These are phyloP conservation scores for Castanea mollissima DNA, from an alignment of 306 rosid species.

Conservation along the genomic window DNA sequence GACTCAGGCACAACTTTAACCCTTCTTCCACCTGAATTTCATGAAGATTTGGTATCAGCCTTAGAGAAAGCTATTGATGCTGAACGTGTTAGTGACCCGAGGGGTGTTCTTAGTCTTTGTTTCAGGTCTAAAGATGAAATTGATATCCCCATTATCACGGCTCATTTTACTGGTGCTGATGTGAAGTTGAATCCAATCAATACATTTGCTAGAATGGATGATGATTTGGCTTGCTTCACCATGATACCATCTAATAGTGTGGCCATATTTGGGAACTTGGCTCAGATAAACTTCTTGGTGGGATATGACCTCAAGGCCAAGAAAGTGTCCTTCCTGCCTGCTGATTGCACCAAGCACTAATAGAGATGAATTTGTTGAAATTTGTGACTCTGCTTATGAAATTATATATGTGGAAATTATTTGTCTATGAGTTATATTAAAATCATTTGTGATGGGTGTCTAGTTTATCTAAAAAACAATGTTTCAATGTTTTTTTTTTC, in stretches of 20 bases:
- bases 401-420: background rate
- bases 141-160: slow-evolving; percentile 33
- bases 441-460: no score
- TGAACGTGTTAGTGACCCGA: slow-evolving; percentile 36
- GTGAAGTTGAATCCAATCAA: slow-evolving; percentile 33
- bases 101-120: slow-evolving; percentile 30
- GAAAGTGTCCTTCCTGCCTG: slow-evolving; percentile 39
- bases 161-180: slow-evolving; percentile 52
- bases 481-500: no score
- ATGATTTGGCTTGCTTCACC: slow-evolving; percentile 38
- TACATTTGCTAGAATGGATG: slow-evolving; percentile 28
- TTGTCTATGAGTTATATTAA: no score
- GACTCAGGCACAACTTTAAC: slow-evolving; percentile 58
- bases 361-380: background rate
- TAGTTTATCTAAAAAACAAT: no score
- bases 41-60: slow-evolving; percentile 21
- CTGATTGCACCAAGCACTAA: slow-evolving; percentile 29
- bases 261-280: slow-evolving; percentile 50
- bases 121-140: slow-evolving; percentile 6
- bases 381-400: background rate
- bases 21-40: slow-evolving; percentile 19
- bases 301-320: slow-evolving; percentile 44
- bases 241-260: background rate
- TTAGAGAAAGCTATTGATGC: slow-evolving; percentile 23
- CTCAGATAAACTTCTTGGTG: slow-evolving; percentile 46